These are phyloP conservation scores for Pontederia crassipes DNA, from an alignment of 176 grass and related monocot genomes.

Conservation along the genomic window DNA sequence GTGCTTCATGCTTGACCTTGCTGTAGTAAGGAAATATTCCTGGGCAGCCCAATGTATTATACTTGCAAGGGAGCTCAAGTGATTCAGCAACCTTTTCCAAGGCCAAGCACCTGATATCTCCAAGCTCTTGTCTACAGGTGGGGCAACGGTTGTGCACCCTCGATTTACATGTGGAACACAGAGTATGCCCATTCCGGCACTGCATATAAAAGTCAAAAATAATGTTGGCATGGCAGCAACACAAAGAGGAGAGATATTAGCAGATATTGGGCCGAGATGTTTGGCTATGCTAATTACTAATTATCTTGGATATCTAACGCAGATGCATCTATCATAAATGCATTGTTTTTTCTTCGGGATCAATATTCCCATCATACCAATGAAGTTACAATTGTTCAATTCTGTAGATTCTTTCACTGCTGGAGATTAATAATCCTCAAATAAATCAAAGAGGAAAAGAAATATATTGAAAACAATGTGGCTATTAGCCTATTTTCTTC, in stretches of 20 bases:
- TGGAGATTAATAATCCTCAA: no score
- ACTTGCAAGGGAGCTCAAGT: conserved; percentile 10
- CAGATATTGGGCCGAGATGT: background rate
- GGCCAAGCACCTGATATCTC: conserved; percentile 14
- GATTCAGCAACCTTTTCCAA: conserved; percentile 18
- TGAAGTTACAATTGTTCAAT: no score
- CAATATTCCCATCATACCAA: no score
- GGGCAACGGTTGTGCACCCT: conserved; percentile 18
- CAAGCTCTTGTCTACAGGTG: conserved; percentile 14
- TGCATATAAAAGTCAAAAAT: background rate
- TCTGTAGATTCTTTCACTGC: no score
- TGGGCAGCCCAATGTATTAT: background rate
- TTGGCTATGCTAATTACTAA: no score
- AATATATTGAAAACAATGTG: no score
- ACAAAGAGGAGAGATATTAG: background rate
- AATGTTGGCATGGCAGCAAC: background rate
- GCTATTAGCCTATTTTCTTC: no score
- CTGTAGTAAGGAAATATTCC: conserved; percentile 12
- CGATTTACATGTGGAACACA: conserved; percentile 7
- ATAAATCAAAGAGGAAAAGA: no score
- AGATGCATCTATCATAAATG: no score
- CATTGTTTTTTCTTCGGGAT: no score
- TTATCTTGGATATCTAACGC: no score
- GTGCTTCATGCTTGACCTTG: conserved; percentile 13
- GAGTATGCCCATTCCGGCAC: conserved; percentile 15